Conservation (phyloP, 2,329 filamentous ascomycete species). For the Oidium heveae region DNA sequence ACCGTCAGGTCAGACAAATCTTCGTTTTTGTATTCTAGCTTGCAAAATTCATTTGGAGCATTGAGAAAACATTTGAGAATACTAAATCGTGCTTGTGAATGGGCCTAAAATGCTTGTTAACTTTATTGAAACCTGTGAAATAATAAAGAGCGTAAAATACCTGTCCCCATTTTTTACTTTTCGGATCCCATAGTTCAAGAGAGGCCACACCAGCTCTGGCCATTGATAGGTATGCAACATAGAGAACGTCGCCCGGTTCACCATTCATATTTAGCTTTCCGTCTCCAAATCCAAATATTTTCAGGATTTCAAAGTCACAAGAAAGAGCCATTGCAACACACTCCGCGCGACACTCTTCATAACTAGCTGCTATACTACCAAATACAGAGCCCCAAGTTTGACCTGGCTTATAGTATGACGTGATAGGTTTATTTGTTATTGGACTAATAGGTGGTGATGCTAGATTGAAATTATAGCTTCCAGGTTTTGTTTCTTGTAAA, state of each 20-base stretch:
- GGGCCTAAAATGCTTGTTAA: conserved; percentile 19
- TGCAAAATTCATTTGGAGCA: conserved; percentile 69
- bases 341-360: conserved; percentile 88
- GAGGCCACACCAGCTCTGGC: conserved; percentile 73
- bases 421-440: conserved; percentile 49
- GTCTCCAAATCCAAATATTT: conserved; percentile 79
- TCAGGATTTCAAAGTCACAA: conserved; percentile 69
- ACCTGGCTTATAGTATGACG: conserved; percentile 78
- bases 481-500: conserved; percentile 63
- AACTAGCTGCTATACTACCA: conserved; percentile 61
- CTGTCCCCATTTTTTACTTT: conserved; percentile 76
- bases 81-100: conserved; percentile 76
- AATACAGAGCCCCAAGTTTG: conserved; percentile 92
- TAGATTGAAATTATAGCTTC: conserved; percentile 70
- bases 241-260: conserved; percentile 68
- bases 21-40: conserved; percentile 41
- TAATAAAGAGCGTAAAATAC: conserved; percentile 2
- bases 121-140: conserved; percentile 3
- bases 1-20: conserved; percentile 64
- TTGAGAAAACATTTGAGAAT: conserved; percentile 69
- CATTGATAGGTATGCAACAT: conserved; percentile 76
- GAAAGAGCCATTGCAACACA: conserved; percentile 77
- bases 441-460: conserved; percentile 62
- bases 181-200: conserved; percentile 86
- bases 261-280: conserved; percentile 46